Percentiles rank a stretch among this genome's conserved stretches.
These are phyloP conservation scores for Phytophthora meadii DNA, from an alignment of 352 stramenopile genomes.

Conservation along the genomic window DNA sequence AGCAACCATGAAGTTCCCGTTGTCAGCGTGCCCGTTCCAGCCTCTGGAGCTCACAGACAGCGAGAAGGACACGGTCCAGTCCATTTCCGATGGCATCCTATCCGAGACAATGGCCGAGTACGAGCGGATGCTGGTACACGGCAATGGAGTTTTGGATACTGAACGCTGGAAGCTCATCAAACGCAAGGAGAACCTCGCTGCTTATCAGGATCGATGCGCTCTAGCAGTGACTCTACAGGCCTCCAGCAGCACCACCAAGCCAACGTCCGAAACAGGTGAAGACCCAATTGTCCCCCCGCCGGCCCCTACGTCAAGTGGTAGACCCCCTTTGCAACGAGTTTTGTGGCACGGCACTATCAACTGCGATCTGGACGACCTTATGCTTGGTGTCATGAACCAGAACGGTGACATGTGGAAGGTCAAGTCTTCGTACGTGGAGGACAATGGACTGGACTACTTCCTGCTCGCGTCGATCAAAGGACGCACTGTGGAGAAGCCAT, in stretches of 20 bases:
- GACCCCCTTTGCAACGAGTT: constrained; percentile 25
- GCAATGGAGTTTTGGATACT: constrained; percentile 45
- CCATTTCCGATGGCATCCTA: constrained; percentile 32
- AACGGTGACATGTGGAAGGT: constrained; percentile 49
- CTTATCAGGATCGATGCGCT: constrained; percentile 53
- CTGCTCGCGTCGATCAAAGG: constrained; percentile 35
- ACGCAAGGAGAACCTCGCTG: constrained; percentile 51
- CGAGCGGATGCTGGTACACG: constrained; percentile 41
- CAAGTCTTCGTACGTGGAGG: constrained; percentile 54
- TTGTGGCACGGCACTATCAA: constrained; percentile 51
- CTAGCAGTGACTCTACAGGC: constrained; percentile 39
- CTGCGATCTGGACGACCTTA: constrained; percentile 53
- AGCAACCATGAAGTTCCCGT: constrained; percentile 43
- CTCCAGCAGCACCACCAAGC: constrained; percentile 32
- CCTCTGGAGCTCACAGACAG: constrained; percentile 28
- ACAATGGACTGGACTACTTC: constrained; percentile 41
- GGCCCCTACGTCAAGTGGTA: constrained; percentile 3
- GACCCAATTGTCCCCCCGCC: constrained; percentile 28
- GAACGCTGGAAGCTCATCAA: constrained; percentile 61
- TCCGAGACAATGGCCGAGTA: constrained; percentile 49
- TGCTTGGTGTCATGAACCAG: constrained; percentile 43
- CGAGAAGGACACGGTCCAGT: constrained; percentile 32
- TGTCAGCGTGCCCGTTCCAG: constrained; percentile 45
- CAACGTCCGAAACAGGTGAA: constrained; percentile 2
- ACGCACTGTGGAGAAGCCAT: constrained; percentile 29